Base-by-base conservation (phyloP, 192 early-diverging fungal species). In the Funneliformis geosporum region DNA sequence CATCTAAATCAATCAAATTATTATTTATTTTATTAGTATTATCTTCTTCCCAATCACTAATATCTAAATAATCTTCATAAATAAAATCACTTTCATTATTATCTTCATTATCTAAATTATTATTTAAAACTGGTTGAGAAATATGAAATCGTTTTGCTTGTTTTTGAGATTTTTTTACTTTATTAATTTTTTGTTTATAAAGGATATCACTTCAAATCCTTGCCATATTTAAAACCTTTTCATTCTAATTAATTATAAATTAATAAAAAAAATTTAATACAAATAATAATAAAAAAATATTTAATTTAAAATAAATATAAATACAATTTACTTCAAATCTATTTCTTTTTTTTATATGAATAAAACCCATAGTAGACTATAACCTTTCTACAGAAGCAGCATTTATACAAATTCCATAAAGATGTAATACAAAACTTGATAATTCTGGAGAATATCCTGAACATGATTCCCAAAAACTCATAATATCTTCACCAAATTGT, bases 401-500 rank as follows among this genome's bases (percentile, higher is more conserved):
- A 38, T 65, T 65, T 28, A 65, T 12, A 16, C 27, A 65, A 38
- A 65, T 65, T n/a, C 14, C 12, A 60, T 18, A 60, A 18, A 60
- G n/a, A 60, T 60, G 55, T 18, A 60, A 3, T 18, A 21, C 12
- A 60, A 60, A 2, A 18, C 55, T 3, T 1, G 8, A 60, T 60
- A 60, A 60, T 60, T 60, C 8, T 18, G 55, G 8, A 60, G 55
- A 3, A 18, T 60, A 18, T 3, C 55, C 55, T 18, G 55, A 11
- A 60, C 12, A 11, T 8, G 55, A 60, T 18, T 60, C 55, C 55
- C 55, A 60, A 60, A 60, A 60, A 2, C n/a, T 21, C 8, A 8
- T 66, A 66, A 72, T 47, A 6, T 50, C 25, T 5, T 33, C 50
- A n/a, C 59, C 28, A 74, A 74, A 74, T 33, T 74, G 50, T 44